These are phyloP conservation scores for Daldinia concentrica DNA, from an alignment of 495 filamentous ascomycete species.

Conservation along the genomic window DNA sequence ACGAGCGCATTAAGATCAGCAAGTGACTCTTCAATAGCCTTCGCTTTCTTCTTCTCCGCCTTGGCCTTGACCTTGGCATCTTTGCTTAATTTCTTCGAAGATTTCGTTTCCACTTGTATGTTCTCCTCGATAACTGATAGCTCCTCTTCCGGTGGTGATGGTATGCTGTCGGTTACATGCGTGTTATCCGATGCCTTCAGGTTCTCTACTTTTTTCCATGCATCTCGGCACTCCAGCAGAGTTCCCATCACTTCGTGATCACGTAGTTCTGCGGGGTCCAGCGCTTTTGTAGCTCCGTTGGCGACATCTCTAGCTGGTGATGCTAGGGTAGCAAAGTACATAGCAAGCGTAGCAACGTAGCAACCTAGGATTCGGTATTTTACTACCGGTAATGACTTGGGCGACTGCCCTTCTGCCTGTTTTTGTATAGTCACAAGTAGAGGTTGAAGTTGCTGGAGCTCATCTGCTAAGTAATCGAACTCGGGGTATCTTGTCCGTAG, in stretches of 20 bases:
- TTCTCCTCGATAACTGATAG: slow-evolving; percentile 46
- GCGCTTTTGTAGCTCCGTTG: slow-evolving; percentile 61
- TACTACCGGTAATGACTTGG: slow-evolving; percentile 66
- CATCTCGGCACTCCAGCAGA: slow-evolving; percentile 77
- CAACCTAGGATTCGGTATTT: slow-evolving; percentile 80
- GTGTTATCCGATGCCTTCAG: slow-evolving; percentile 49
- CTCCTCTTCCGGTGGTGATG: slow-evolving; percentile 52
- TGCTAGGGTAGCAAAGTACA: slow-evolving; percentile 93
- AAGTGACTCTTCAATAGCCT: slow-evolving; percentile 58
- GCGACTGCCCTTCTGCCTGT: slow-evolving; percentile 62
- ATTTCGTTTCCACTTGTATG: slow-evolving; percentile 26
- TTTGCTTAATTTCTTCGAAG: slow-evolving; percentile 46
- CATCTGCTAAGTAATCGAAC: slow-evolving; percentile 83
- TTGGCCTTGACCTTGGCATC: slow-evolving; percentile 47
- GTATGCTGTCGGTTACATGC: slow-evolving; percentile 34
- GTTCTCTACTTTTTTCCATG: slow-evolving; percentile 81
- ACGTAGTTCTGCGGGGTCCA: slow-evolving; percentile 73
- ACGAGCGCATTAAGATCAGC: slow-evolving; percentile 58
- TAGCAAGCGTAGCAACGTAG: slow-evolving; percentile 84
- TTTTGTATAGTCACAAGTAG: slow-evolving; percentile 65
- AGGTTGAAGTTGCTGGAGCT: slow-evolving; percentile 77
- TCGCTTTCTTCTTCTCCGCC: slow-evolving; percentile 40
- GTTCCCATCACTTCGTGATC: slow-evolving; percentile 90
- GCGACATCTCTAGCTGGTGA: slow-evolving; percentile 68
- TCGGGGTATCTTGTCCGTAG: slow-evolving; percentile 87